phyloP scores from a whole-genome alignment of 495 filamentous ascomycete genomes.

The Penicillium atrosanguineum region DNA sequence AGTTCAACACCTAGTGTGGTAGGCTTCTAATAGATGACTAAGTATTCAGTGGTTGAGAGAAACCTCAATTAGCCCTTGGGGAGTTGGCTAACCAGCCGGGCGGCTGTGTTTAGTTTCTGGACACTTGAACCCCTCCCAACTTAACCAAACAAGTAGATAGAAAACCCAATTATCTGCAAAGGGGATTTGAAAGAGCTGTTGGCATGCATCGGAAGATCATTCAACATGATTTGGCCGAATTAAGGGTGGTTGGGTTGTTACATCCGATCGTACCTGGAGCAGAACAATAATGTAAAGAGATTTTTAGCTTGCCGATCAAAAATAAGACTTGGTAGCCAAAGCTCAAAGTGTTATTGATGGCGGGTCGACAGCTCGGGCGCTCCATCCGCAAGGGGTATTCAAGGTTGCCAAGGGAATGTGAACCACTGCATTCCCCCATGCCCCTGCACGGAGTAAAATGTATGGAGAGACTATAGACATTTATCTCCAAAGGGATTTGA shows the following conservation, averaged over 20 bases:
- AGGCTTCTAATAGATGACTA: too few species aligned
- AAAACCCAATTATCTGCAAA: too few species aligned
- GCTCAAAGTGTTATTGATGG: neutral
- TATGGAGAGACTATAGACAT: neutral
- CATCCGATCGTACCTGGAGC: neutral
- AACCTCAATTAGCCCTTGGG: too few species aligned
- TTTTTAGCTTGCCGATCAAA: conserved; percentile 3
- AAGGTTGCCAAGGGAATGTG: conserved; percentile 22
- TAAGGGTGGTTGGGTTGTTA: conserved; percentile 2
- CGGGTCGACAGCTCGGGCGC: neutral
- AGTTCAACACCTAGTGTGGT: too few species aligned
- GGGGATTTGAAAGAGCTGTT: neutral
- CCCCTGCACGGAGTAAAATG: conserved; percentile 6
- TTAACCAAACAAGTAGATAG: neutral
- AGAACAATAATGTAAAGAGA: neutral
- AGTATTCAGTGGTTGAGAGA: too few species aligned
- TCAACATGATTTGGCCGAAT: neutral
- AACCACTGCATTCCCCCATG: conserved; percentile 10
- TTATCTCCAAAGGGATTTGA: neutral
- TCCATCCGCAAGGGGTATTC: conserved; percentile 18
- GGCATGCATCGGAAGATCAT: neutral
- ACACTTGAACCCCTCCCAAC: neutral
- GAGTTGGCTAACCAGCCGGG: too few species aligned
- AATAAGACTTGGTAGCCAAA: neutral
- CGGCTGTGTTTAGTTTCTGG: neutral